phyloP scores from a whole-genome alignment of 768 basidiomycete species.

The Leccinum variicolor region DNA sequence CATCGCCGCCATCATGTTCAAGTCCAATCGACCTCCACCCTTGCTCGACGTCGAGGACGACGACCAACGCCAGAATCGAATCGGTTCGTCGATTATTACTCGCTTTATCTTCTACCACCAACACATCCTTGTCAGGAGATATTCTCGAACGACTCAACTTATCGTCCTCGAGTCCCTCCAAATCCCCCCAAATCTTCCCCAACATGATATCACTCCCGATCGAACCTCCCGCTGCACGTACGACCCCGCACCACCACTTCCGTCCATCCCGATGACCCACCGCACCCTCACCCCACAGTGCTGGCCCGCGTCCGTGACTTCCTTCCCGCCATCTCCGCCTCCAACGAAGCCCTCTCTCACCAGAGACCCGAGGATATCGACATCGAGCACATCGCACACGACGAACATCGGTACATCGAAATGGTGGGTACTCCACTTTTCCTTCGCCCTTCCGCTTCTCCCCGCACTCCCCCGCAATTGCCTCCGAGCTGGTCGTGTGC shows the following conservation, averaged over 20 bases:
- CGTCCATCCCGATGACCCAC: background rate
- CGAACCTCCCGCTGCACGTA: constrained; percentile 49
- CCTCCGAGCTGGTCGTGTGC: background rate
- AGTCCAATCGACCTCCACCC: constrained; percentile 1
- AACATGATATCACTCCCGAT: constrained; percentile 25
- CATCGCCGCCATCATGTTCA: constrained; percentile 8
- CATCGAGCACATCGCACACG: constrained; percentile 58
- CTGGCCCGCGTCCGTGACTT: constrained; percentile 64
- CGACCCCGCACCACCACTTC: constrained; percentile 18
- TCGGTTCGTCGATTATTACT: constrained; percentile 30
- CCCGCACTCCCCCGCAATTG: background rate
- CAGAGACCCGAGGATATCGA: constrained; percentile 58
- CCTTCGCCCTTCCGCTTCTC: background rate
- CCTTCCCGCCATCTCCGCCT: constrained; percentile 62
- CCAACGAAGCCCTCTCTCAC: constrained; percentile 52
- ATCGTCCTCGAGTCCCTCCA: constrained; percentile 12
- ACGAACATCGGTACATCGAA: constrained; percentile 55
- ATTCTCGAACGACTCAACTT: constrained; percentile 41
- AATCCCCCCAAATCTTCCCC: constrained; percentile 35
- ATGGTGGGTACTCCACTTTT: constrained; percentile 43
- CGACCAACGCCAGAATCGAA: constrained; percentile 39
- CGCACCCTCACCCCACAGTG: constrained; percentile 38
- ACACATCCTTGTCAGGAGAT: constrained; percentile 29
- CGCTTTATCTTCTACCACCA: background rate
- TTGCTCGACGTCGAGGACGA: constrained; percentile 49